A percentile compares a stretch with the other conserved stretches of the same genome.
Conservation (phyloP, 306 rosid species). For the Castanea mollissima region DNA sequence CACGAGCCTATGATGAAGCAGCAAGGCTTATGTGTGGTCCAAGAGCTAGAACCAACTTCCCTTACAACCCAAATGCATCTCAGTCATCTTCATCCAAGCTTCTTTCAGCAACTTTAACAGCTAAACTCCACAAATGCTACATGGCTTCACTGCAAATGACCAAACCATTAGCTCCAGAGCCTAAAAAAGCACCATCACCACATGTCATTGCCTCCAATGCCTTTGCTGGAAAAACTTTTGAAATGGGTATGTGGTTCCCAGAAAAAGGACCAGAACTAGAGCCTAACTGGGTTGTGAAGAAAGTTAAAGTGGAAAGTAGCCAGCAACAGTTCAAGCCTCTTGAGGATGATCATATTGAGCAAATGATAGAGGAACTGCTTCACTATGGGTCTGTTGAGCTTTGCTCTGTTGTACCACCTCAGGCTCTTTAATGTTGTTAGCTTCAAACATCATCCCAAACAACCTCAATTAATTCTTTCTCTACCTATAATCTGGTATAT, state of each 20-base stretch:
- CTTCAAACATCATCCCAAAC: background rate
- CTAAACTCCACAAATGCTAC: constrained; percentile 80
- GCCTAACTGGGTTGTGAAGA: constrained; percentile 45
- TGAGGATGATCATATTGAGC: constrained; percentile 85
- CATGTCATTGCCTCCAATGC: constrained; percentile 18
- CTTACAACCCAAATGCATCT: constrained; percentile 71
- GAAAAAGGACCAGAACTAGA: constrained; percentile 36
- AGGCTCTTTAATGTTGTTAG: constrained; percentile 8
- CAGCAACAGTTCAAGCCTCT: constrained; percentile 51
- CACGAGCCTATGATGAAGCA: constrained; percentile 90
- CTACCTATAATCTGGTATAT: background rate
- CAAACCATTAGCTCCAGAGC: constrained; percentile 41
- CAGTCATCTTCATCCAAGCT: constrained; percentile 76
- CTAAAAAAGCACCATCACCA: constrained; percentile 33
- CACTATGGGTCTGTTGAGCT: constrained; percentile 83
- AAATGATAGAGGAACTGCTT: constrained; percentile 87
- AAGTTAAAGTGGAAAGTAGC: constrained; percentile 52
- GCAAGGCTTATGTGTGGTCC: constrained; percentile 92
- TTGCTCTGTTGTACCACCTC: constrained; percentile 44
- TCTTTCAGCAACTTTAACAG: constrained; percentile 84
- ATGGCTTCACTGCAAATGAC: constrained; percentile 87
- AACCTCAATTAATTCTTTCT: background rate
- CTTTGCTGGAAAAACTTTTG: constrained; percentile 16
- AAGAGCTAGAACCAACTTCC: constrained; percentile 86
- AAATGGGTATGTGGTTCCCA: constrained; percentile 19